Evolutionary conservation across 2,329 filamentous ascomycete genomes (phyloP), one percentile per base, ranked within the genome.

Genomic region (Dendrostoma leiphaemia): DNA sequence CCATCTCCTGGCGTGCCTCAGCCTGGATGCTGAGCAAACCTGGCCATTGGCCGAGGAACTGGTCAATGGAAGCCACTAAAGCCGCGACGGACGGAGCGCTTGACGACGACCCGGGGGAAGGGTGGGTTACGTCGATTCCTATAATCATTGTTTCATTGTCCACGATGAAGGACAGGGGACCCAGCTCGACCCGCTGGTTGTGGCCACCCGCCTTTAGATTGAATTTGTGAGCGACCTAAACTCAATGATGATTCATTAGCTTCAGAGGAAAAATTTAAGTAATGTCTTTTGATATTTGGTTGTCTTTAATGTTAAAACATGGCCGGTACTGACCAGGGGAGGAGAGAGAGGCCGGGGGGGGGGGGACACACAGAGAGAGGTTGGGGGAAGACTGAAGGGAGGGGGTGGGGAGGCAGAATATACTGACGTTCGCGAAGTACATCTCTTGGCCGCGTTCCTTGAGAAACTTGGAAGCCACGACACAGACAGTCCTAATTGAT

Each of bases 81-180:
- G 85, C 89, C 3, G 90, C 90, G 47, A 95, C 79, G 67, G 89
- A 93, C 1, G 90, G 90, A 0, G 86, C 83, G 62, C 90, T 86
- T 0, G 63, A 64, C 0, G 73, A 65, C 1, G 84, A 87, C 0
- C 81, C 82, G 0, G 87, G 84, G 82, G 91, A 93, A 0, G 92
- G 91, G 63, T 96, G 92, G 0, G 91, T 95, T 1, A 97, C 91
- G 64, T 96, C 92, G 60, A 94, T 86, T 0, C 92, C 91, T 7
- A 95, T 83, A 1, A 96, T 72, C 85, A 97, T 96, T 61, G 85
- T 85, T 1, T 82, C 82, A 31, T 86, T 78, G 51, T 84, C 75
- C 12, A 66, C 65, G 53, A 86, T 68, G 1, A 77, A 78, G 4
- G 86, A 72, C 23, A 85, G 79, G 0, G 74, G 68, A 0, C 59